Conservation (phyloP, 495 filamentous ascomycete species). For the Trichoderma gamsii region DNA sequence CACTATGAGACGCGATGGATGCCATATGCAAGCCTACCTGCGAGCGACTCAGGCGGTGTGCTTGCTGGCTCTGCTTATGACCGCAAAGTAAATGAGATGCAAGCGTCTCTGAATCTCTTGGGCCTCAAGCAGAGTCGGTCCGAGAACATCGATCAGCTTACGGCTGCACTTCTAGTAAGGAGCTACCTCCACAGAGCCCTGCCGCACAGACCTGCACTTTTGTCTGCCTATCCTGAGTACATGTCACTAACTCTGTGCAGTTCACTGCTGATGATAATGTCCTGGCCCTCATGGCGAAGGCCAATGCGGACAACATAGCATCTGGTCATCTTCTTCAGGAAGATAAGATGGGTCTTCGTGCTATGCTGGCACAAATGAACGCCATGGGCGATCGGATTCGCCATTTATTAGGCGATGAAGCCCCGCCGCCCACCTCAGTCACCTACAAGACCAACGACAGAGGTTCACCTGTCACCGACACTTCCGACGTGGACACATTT, state of each 20-base stretch:
- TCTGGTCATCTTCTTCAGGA: slow-evolving; percentile 20
- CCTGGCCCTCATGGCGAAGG: slow-evolving; percentile 29
- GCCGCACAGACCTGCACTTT: background rate
- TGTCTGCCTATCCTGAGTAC: background rate
- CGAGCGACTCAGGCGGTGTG: background rate
- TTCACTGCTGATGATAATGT: slow-evolving; percentile 7
- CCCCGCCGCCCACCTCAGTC: slow-evolving; percentile 18
- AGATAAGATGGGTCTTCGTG: slow-evolving; percentile 24
- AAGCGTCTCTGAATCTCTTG: slow-evolving; percentile 11
- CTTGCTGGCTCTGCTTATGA: slow-evolving; percentile 4
- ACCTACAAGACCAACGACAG: background rate
- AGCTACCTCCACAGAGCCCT: background rate
- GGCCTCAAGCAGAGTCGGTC: slow-evolving; percentile 15
- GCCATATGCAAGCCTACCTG: slow-evolving; percentile 1
- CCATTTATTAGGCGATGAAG: slow-evolving; percentile 36
- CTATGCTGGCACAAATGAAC: slow-evolving; percentile 27
- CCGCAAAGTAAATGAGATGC: slow-evolving; percentile 15
- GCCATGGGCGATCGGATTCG: slow-evolving; percentile 23
- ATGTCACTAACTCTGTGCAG: background rate
- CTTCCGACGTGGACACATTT: slow-evolving; percentile 11
- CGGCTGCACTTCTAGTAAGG: slow-evolving; percentile 12
- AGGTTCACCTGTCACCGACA: background rate
- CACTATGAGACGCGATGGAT: background rate
- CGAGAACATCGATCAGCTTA: slow-evolving; percentile 13
- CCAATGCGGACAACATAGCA: slow-evolving; percentile 28